A percentile compares a stretch with the other conserved stretches of the same genome.
Evolutionary conservation across 345 rosid species (phyloP).

Genomic region (Bruguiera gymnorhiza): DNA sequence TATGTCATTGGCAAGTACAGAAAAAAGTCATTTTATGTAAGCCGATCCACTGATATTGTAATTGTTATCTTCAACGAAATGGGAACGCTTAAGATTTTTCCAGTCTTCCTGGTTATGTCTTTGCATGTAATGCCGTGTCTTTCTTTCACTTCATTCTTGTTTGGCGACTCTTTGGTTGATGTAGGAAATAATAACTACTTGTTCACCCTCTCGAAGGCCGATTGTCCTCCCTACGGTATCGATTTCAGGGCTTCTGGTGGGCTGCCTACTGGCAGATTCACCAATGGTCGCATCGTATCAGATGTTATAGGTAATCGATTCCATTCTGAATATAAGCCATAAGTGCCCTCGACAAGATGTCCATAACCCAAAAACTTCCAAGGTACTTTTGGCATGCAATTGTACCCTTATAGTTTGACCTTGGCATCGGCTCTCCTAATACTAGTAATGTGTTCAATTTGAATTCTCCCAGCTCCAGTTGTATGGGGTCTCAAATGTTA

Average conservation of each 20-base stretch:
- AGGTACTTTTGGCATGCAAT: too few species aligned
- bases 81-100: neutral
- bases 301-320: constrained; percentile 33
- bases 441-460: too few species aligned
- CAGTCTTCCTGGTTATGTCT: neutral
- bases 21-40: too few species aligned
- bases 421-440: too few species aligned
- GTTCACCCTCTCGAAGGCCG: constrained; percentile 46
- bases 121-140: constrained; percentile 2
- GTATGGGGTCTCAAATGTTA: too few species aligned
- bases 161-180: constrained; percentile 59
- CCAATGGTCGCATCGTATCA: constrained; percentile 46
- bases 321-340: neutral
- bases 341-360: too few species aligned
- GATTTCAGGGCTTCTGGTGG: constrained; percentile 59
- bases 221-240: constrained; percentile 56
- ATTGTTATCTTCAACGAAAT: too few species aligned
- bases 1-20: too few species aligned
- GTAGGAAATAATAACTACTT: constrained; percentile 51
- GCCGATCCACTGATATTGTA: too few species aligned
- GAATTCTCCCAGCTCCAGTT: too few species aligned
- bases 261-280: constrained; percentile 63
- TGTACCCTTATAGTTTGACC: too few species aligned
- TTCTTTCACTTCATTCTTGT: constrained; percentile 38
- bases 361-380: too few species aligned